Percentiles rank a stretch among this genome's conserved stretches.
These are phyloP conservation scores for Echria macrotheca DNA, from an alignment of 495 filamentous ascomycete genomes.

Conservation along the genomic window DNA sequence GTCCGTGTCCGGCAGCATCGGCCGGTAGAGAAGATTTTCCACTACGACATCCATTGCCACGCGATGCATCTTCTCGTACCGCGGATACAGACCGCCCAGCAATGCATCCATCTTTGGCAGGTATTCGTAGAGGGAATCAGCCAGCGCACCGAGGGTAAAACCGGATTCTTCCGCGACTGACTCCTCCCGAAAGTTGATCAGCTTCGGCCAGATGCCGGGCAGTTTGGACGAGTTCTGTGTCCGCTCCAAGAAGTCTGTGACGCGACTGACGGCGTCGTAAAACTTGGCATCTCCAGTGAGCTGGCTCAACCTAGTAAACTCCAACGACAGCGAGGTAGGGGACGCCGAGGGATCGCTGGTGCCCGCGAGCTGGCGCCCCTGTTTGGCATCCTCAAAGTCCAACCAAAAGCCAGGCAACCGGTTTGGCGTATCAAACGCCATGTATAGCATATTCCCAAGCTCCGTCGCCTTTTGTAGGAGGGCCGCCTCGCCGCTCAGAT, in stretches of 20 bases:
- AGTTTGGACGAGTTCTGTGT: constrained; percentile 60
- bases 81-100: constrained; percentile 25
- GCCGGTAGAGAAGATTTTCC: constrained; percentile 62
- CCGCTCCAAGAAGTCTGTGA: constrained; percentile 67
- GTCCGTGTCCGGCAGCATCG: constrained; percentile 43
- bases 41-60: constrained; percentile 55
- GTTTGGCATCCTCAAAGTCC: constrained; percentile 60
- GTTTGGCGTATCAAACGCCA: constrained; percentile 80
- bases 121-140: constrained; percentile 87
- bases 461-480: constrained; percentile 70
- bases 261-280: constrained; percentile 76
- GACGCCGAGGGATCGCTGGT: constrained; percentile 52
- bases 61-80: constrained; percentile 37
- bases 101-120: constrained; percentile 60
- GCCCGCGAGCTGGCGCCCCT: constrained; percentile 64
- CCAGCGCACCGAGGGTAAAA: constrained; percentile 71
- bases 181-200: constrained; percentile 30
- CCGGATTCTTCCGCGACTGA: constrained; percentile 23
- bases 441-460: constrained; percentile 68
- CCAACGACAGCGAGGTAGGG: constrained; percentile 72
- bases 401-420: constrained; percentile 54
- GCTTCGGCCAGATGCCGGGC: constrained; percentile 53
- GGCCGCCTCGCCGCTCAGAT: constrained; percentile 54
- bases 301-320: constrained; percentile 78
- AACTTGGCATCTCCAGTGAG: constrained; percentile 73